Percentiles rank a stretch among this genome's conserved stretches.
Evolutionary conservation across 108 stramenopile genomes (phyloP).

Genomic region (Pseudonitzschia multistriata): DNA sequence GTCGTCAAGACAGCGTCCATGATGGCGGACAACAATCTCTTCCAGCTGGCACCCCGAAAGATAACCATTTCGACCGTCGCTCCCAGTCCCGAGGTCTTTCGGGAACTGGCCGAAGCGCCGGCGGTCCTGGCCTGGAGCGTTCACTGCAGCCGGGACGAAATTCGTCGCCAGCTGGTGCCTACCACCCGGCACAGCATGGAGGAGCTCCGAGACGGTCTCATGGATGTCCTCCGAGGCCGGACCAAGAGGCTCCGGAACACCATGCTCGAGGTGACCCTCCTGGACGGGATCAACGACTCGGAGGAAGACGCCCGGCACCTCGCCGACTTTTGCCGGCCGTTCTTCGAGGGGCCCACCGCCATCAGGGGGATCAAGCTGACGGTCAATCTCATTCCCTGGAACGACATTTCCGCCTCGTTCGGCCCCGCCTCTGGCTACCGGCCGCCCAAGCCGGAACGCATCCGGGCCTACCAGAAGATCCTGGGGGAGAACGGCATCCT

Average conservation of each 20-base stretch:
- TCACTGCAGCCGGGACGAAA: constrained; percentile 63
- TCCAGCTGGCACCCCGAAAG: constrained; percentile 51
- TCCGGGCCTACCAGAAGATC: constrained; percentile 59
- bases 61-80: constrained; percentile 88
- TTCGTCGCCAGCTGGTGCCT: constrained; percentile 71
- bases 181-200: constrained; percentile 73
- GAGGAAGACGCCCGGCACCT: constrained; percentile 71
- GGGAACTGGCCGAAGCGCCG: constrained; percentile 34
- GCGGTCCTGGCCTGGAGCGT: constrained; percentile 81
- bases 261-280: constrained; percentile 81
- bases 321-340: constrained; percentile 68
- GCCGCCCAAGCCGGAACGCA: constrained; percentile 48
- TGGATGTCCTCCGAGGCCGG: constrained; percentile 46
- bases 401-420: constrained; percentile 50
- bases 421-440: constrained; percentile 42
- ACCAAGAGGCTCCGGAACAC: constrained; percentile 38
- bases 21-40: constrained; percentile 46
- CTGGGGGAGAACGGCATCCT: constrained; percentile 51
- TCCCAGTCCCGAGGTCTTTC: constrained; percentile 57
- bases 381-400: constrained; percentile 82
- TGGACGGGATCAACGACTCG: constrained; percentile 82
- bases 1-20: constrained; percentile 48
- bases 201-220: constrained; percentile 63
- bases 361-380: constrained; percentile 59
- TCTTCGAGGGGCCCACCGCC: constrained; percentile 20